Conservation (phyloP, 2,329 filamentous ascomycete species). For the Ophiostoma ulmi region DNA sequence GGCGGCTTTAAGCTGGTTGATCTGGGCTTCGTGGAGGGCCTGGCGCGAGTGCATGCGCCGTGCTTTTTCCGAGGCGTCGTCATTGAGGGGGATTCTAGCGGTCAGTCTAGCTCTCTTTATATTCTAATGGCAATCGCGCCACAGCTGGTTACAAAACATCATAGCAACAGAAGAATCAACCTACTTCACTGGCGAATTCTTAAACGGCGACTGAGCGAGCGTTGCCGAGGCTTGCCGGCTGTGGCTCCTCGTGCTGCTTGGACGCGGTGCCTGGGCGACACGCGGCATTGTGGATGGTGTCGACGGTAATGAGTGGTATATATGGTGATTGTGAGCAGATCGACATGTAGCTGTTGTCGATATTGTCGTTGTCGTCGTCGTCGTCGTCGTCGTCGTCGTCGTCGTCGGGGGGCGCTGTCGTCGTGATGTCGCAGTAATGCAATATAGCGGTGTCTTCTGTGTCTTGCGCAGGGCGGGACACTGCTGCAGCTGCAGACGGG, state of each 20-base stretch:
- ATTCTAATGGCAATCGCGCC: not conserved
- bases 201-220: conserved; percentile 49
- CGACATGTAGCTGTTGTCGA: not conserved
- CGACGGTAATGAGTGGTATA: conserved; percentile 14
- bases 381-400: not conserved
- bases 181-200: conserved; percentile 56
- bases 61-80: conserved; percentile 89
- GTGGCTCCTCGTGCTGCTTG: conserved; percentile 36
- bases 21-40: conserved; percentile 81
- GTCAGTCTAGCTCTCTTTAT: not conserved
- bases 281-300: conserved; percentile 46
- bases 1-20: conserved; percentile 82
- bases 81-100: conserved; percentile 83
- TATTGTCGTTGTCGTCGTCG: not conserved
- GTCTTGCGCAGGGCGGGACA: conserved; percentile 10
- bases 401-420: not conserved
- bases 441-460: not conserved
- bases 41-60: conserved; percentile 81
- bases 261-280: conserved; percentile 51
- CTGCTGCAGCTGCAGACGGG: not conserved
- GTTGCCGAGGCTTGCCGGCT: conserved; percentile 46
- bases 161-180: conserved; percentile 29
- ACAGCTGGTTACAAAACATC: too few species aligned
- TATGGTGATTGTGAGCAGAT: not conserved
- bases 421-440: conserved; percentile 4